Conservation (phyloP, 2,329 filamentous ascomycete genomes). For the Cordyceps pruinosa region DNA sequence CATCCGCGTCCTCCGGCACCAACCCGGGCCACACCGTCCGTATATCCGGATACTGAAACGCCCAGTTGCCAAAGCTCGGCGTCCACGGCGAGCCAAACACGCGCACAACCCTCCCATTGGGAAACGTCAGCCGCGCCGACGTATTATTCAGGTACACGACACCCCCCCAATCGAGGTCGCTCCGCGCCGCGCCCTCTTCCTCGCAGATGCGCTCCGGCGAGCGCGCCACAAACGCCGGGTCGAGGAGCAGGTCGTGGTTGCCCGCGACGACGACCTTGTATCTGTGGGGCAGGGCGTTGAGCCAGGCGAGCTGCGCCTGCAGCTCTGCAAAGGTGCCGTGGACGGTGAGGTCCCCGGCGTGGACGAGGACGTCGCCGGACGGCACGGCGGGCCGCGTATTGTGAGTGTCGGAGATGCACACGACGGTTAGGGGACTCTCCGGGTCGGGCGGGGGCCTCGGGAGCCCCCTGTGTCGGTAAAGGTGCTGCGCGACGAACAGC, state of each 20-base stretch:
- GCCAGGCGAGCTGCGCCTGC: slow-evolving; percentile 33
- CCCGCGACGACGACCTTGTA: slow-evolving; percentile 40
- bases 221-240: slow-evolving; percentile 15
- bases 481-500: background rate
- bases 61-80: slow-evolving; percentile 28
- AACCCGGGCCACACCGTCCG: slow-evolving; percentile 20
- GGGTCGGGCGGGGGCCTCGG: background rate
- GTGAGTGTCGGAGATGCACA: slow-evolving; percentile 42
- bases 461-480: slow-evolving; percentile 1
- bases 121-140: slow-evolving; percentile 19
- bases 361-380: slow-evolving; percentile 38
- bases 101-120: slow-evolving; percentile 23
- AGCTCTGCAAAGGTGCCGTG: slow-evolving; percentile 34
- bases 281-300: slow-evolving; percentile 30
- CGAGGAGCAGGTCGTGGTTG: slow-evolving; percentile 36
- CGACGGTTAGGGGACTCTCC: slow-evolving; percentile 21
- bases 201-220: slow-evolving; percentile 11
- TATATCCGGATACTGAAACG: slow-evolving; percentile 32
- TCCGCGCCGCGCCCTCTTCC: background rate
- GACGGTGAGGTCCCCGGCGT: slow-evolving; percentile 41
- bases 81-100: slow-evolving; percentile 31
- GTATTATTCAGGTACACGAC: slow-evolving; percentile 28
- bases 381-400: slow-evolving; percentile 31
- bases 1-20: slow-evolving; percentile 23
- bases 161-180: slow-evolving; percentile 25